phyloP scores from a whole-genome alignment of 2,329 filamentous ascomycete species.

The Pseudogymnoascus sp. region DNA sequence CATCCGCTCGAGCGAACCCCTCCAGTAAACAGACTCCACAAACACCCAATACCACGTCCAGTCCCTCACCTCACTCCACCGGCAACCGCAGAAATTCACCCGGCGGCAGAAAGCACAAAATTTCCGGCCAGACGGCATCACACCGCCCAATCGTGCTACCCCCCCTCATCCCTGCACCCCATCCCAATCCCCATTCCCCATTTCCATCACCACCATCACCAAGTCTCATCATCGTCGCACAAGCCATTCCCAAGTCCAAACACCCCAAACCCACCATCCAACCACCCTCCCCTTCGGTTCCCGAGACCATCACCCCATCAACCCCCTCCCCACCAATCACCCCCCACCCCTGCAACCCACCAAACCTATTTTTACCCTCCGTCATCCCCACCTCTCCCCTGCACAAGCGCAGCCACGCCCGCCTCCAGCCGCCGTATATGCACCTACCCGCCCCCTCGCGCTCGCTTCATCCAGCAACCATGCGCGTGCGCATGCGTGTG shows the following conservation, averaged over 20 bases:
- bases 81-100: neutral
- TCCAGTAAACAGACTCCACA: neutral
- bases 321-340: neutral
- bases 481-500: neutral
- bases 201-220: neutral
- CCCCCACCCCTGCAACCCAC: neutral
- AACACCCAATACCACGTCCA: neutral
- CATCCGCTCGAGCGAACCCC: neutral
- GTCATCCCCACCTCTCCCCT: neutral
- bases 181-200: neutral
- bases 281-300: neutral
- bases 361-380: neutral
- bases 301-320: neutral
- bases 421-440: neutral
- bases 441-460: neutral
- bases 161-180: neutral
- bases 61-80: neutral
- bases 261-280: neutral
- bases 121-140: neutral
- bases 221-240: neutral
- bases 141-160: neutral
- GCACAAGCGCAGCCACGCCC: neutral
- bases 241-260: neutral
- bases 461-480: neutral
- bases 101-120: neutral